Conservation (phyloP, 495 filamentous ascomycete species). For the Penicillium pancosmium region DNA sequence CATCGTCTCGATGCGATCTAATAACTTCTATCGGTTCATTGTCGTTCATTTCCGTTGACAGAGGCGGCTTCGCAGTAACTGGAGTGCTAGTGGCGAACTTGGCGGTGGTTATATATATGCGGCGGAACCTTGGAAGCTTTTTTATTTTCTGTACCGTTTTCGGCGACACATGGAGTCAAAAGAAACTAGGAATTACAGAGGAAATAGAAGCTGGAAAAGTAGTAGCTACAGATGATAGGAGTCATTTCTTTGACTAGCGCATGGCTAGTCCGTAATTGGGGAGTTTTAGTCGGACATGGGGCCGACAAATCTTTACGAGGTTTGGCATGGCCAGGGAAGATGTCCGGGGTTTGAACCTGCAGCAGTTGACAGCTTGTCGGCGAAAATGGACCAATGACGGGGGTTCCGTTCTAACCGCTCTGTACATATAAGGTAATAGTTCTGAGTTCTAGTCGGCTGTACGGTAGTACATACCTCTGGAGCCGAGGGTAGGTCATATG, state of each 20-base stretch:
- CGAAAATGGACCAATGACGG: constrained; percentile 16
- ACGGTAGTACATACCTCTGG: neutral
- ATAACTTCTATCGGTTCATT: constrained; percentile 42
- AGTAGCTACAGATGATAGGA: constrained; percentile 1
- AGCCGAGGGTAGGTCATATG: neutral
- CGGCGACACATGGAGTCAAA: constrained; percentile 15
- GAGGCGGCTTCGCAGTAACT: neutral
- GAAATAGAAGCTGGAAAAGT: neutral
- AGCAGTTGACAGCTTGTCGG: constrained; percentile 10
- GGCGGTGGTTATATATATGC: neutral
- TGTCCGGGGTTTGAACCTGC: constrained; percentile 3
- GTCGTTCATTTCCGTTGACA: constrained; percentile 33
- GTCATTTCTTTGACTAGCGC: constrained; percentile 8
- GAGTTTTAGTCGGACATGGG: constrained; percentile 10
- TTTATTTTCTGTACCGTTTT: constrained; percentile 14
- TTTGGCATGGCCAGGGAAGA: constrained; percentile 8
- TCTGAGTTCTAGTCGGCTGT: too few relatives aligned
- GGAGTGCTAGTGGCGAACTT: constrained; percentile 1
- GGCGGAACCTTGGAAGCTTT: neutral
- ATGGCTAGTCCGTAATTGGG: constrained; percentile 12
- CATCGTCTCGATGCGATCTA: constrained; percentile 32
- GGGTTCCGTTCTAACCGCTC: neutral
- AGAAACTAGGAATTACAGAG: neutral
- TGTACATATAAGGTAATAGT: neutral
- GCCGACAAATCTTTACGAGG: constrained; percentile 10